A percentile compares a stretch with the other conserved stretches of the same genome.
Evolutionary conservation across 2,329 filamentous ascomycete species (phyloP).

Genomic region (Blastomyces parvus): DNA sequence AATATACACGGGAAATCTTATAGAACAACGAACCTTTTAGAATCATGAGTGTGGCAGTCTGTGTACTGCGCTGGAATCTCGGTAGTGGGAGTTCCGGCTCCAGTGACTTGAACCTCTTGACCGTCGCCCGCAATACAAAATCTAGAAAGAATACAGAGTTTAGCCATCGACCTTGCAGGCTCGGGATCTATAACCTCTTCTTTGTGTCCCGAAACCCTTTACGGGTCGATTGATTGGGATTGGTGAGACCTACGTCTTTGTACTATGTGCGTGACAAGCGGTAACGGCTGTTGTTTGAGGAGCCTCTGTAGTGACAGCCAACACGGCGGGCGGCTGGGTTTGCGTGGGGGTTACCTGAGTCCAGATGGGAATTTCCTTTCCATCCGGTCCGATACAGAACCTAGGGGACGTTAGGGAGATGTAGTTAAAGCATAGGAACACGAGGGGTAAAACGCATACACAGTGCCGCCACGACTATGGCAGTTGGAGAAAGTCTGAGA

Average conservation of each 20-base stretch:
- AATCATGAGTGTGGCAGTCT: slow-evolving; percentile 54
- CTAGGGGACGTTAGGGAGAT: slow-evolving; percentile 10
- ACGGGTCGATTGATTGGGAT: background rate
- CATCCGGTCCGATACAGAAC: slow-evolving; percentile 25
- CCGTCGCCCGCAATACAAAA: slow-evolving; percentile 30
- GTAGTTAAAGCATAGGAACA: background rate
- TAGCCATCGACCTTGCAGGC: background rate
- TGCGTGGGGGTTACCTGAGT: slow-evolving; percentile 18
- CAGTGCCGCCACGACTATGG: slow-evolving; percentile 24
- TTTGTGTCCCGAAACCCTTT: background rate
- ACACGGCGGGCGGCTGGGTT: slow-evolving; percentile 16
- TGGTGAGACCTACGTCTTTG: slow-evolving; percentile 29
- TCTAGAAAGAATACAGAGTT: slow-evolving; percentile 12
- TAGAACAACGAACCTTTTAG: slow-evolving; percentile 43
- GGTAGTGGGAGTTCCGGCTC: slow-evolving; percentile 45
- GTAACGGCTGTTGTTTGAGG: slow-evolving; percentile 41
- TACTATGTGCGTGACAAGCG: slow-evolving; percentile 44
- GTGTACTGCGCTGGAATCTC: slow-evolving; percentile 53
- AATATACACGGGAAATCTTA: background rate
- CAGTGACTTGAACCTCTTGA: slow-evolving; percentile 29
- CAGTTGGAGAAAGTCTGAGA: slow-evolving; percentile 23
- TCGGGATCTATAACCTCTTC: background rate
- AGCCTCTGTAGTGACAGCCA: slow-evolving; percentile 23
- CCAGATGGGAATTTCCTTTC: slow-evolving; percentile 20
- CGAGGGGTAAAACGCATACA: slow-evolving; percentile 17